Conservation (phyloP, 495 filamentous ascomycete species). For the Cercophora newfieldiana region DNA sequence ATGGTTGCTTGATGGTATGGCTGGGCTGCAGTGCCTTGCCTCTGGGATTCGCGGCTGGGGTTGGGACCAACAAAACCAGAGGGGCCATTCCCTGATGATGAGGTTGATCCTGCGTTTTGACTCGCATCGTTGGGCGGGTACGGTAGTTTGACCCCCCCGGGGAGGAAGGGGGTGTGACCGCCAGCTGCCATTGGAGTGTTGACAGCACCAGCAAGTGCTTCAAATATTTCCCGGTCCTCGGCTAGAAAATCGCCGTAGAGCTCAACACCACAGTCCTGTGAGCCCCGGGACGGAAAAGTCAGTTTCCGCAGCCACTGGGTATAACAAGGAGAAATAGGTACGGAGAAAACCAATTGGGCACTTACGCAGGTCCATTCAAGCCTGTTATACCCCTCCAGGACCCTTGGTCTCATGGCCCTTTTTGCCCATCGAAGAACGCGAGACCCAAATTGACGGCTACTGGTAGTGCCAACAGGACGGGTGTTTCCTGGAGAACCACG, state of each 20-base stretch:
- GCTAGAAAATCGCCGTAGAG: conserved; percentile 8
- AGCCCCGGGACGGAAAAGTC: not conserved
- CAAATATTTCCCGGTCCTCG: not conserved
- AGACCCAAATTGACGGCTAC: no score
- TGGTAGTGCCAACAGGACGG: no score
- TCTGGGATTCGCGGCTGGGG: not conserved
- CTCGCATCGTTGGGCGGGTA: no score
- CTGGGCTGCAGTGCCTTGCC: not conserved
- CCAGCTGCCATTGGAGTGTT: not conserved
- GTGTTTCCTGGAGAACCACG: no score
- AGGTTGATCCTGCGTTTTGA: no score
- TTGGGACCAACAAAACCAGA: no score
- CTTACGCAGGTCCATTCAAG: conserved; percentile 11
- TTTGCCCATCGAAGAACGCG: not conserved
- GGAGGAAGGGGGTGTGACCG: not conserved
- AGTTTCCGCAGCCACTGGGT: not conserved
- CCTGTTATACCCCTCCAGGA: not conserved
- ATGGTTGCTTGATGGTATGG: not conserved
- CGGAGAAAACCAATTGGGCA: not conserved
- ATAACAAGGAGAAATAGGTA: not conserved
- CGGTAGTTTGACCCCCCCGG: no score
- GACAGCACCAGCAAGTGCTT: not conserved
- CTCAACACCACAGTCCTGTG: conserved; percentile 5
- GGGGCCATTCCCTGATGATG: no score
- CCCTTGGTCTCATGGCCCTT: not conserved